These are phyloP conservation scores for Podospora pseudopauciseta DNA, from an alignment of 495 filamentous ascomycete species.

Conservation along the genomic window DNA sequence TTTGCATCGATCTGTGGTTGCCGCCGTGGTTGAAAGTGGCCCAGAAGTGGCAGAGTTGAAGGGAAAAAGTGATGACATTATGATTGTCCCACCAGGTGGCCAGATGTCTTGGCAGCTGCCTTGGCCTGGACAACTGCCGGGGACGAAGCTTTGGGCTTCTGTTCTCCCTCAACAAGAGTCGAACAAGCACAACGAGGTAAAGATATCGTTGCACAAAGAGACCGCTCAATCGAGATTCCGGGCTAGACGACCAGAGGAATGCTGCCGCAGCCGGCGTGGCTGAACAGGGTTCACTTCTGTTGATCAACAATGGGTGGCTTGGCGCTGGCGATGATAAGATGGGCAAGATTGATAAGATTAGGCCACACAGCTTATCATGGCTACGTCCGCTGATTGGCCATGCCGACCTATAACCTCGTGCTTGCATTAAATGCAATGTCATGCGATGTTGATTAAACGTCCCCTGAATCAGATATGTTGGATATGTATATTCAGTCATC, in stretches of 20 bases:
- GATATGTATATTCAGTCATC: too few relatives aligned
- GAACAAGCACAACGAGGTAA: not conserved
- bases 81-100: not conserved
- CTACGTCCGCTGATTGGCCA: not conserved
- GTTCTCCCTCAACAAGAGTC: not conserved
- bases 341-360: not conserved
- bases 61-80: not conserved
- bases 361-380: not conserved
- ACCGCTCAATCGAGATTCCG: not conserved
- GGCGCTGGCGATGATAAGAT: not conserved
- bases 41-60: not conserved
- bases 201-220: not conserved
- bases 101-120: slow-evolving; percentile 1
- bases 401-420: not conserved
- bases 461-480: too few relatives aligned
- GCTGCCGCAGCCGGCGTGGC: not conserved
- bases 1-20: not conserved
- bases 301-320: not conserved
- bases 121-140: not conserved
- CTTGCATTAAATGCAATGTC: not conserved
- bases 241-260: not conserved
- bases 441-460: not conserved
- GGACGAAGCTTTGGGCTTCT: not conserved
- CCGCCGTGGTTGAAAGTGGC: slow-evolving; percentile 2
- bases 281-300: not conserved